Evolutionary conservation across 2,329 filamentous ascomycete genomes (phyloP).

Genomic region (Exserohilum rostratum): DNA sequence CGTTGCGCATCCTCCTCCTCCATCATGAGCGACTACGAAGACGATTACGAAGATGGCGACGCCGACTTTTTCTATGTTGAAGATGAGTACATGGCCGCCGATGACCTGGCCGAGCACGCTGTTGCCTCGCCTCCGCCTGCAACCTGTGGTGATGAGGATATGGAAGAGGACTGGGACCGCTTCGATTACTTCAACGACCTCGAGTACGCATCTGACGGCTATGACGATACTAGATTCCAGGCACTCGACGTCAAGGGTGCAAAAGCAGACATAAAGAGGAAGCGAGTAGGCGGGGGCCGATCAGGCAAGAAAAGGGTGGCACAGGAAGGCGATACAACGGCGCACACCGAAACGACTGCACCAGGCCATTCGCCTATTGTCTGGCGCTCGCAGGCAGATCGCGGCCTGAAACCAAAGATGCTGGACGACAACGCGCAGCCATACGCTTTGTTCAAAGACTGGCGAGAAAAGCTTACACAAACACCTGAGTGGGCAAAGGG

Average conservation of each 20-base stretch:
- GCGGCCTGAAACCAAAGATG: slow-evolving; percentile 30
- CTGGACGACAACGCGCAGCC: slow-evolving; percentile 38
- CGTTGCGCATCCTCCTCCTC: slow-evolving; percentile 1
- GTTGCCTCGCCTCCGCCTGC: slow-evolving; percentile 51
- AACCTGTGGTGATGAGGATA: slow-evolving; percentile 40
- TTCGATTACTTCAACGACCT: slow-evolving; percentile 58
- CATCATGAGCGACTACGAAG: slow-evolving; percentile 52
- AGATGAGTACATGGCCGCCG: slow-evolving; percentile 51
- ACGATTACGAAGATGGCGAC: slow-evolving; percentile 46
- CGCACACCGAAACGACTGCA: slow-evolving; percentile 11
- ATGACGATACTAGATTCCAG: slow-evolving; percentile 50
- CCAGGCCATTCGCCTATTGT: slow-evolving; percentile 39
- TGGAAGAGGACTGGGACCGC: slow-evolving; percentile 52
- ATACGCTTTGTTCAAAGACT: slow-evolving; percentile 54
- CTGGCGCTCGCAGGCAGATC: slow-evolving; percentile 39
- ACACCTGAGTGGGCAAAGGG: slow-evolving; percentile 33
- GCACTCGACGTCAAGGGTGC: slow-evolving; percentile 25
- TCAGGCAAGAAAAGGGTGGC: slow-evolving; percentile 37
- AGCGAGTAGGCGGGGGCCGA: slow-evolving; percentile 24
- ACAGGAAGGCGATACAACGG: slow-evolving; percentile 2
- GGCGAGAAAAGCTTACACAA: slow-evolving; percentile 49
- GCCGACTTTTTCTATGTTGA: slow-evolving; percentile 57
- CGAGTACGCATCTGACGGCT: slow-evolving; percentile 56
- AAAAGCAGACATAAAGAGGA: slow-evolving; percentile 40
- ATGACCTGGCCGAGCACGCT: slow-evolving; percentile 57